Base-by-base conservation (phyloP, 2,329 filamentous ascomycete genomes). In the Fusarium circinatum region DNA sequence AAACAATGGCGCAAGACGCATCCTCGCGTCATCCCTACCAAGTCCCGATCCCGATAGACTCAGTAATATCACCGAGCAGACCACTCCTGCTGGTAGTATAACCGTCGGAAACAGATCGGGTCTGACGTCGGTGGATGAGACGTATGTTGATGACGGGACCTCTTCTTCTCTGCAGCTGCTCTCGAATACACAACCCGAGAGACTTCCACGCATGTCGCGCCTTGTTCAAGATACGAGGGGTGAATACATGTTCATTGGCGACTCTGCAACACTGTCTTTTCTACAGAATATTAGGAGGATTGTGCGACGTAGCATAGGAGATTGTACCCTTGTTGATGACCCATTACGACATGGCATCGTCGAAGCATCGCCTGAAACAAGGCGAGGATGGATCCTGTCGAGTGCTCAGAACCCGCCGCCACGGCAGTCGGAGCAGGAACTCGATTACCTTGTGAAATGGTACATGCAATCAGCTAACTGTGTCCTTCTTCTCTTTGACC, bases 171-270 rank as follows among this genome's bases (percentile, higher is more conserved):
- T 76, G 1, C 74, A 78, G 49, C 45, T 78, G n/a, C 73, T 78
- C 22, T 71, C 76, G 3, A 65, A 75, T 26, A 75, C 76, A 30
- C 75, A 74, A 51, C 76, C 75, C 20, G 76, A 76, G 10, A 58
- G 63, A n/a, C 65, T 78, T 42, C 76, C 76, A 22, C 76, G 74
- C 1, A 78, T 78, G 76, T 81, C 81, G 14, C 75, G 81, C 2
- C 75, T 82, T 17, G 73, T 82, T 12, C 76, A 81, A 44, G 80
- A 81, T 38, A 79, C 76, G 12, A 75, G 78, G 41, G 80, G 79
- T 22, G 79, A 76, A 36, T 80, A 80, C 71, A 80, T 83, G 75
- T 83, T 82, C 52, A 78, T 83, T 34, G 81, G 81, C n/a, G 81
- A 82, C 67, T 80, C 81, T 24, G 80, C 80, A 13, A 82, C 80